Percentiles rank a stretch among this genome's conserved stretches.
Conservation (phyloP, 139 green algal species). For the Chlorella sp. region DNA sequence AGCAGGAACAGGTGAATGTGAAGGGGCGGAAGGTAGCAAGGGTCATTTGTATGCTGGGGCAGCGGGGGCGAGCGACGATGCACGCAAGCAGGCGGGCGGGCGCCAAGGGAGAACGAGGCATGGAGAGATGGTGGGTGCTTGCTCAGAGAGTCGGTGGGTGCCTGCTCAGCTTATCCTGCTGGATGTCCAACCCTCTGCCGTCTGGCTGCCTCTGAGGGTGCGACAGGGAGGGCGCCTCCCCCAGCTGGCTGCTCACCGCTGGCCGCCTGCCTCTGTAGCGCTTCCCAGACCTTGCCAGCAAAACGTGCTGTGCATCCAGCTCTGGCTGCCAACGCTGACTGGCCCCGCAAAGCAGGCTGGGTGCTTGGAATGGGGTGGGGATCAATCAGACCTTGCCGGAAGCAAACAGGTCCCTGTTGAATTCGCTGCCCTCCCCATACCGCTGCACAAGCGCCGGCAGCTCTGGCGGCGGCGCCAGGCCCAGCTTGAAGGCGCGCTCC, state of each 20-base stretch:
- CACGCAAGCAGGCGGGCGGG: no score
- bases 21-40: not conserved
- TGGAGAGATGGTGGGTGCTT: not conserved
- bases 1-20: not conserved
- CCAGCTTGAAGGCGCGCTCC: constrained; percentile 43
- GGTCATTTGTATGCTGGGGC: not conserved
- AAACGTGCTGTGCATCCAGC: no score
- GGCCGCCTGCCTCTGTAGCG: no score
- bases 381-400: not conserved
- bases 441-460: constrained; percentile 20
- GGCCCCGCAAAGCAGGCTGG: no score
- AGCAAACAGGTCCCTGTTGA: constrained; percentile 21
- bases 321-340: no score
- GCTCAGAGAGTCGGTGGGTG: no score
- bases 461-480: constrained; percentile 36
- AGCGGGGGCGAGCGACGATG: not conserved
- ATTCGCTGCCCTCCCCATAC: not conserved
- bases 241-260: no score
- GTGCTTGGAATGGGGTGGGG: no score
- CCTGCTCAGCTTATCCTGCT: no score
- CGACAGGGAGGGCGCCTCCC: not conserved
- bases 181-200: no score
- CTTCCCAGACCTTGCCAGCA: not conserved
- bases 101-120: not conserved
- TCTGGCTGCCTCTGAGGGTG: no score